These are phyloP conservation scores for Gymnopus androsaceus DNA, from an alignment of 1,284 basidiomycete species.

Conservation along the genomic window DNA sequence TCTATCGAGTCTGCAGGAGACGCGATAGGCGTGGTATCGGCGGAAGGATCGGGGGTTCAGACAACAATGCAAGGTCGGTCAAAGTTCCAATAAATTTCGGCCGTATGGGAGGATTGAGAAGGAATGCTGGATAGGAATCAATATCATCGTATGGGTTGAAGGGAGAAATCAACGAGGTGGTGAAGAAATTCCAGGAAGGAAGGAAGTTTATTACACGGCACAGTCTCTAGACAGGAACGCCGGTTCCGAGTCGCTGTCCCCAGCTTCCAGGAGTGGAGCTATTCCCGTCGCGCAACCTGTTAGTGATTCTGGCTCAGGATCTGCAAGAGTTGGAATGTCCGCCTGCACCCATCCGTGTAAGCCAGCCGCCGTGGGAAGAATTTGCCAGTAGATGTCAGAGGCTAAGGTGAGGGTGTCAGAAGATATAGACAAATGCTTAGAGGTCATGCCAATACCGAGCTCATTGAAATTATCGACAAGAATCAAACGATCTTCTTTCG, in stretches of 20 bases:
- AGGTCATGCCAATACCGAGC: too few relatives aligned
- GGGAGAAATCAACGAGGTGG: neutral
- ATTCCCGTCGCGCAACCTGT: constrained; percentile 1
- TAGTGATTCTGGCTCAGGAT: neutral
- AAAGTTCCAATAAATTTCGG: constrained; percentile 12
- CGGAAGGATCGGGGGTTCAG: constrained; percentile 11
- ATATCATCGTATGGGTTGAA: neutral
- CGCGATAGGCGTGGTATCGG: constrained; percentile 8
- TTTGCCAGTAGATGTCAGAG: too few relatives aligned
- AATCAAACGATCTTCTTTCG: too few relatives aligned
- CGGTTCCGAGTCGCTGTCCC: too few relatives aligned
- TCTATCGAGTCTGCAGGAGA: constrained; percentile 14
- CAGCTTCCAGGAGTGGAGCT: neutral
- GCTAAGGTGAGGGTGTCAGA: too few relatives aligned
- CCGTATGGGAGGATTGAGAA: constrained; percentile 15
- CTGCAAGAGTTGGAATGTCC: neutral
- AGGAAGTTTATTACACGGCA: too few relatives aligned
- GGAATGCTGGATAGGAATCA: constrained; percentile 1
- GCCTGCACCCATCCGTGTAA: neutral
- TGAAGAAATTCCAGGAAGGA: neutral
- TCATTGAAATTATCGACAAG: too few relatives aligned
- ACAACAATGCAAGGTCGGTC: constrained; percentile 7
- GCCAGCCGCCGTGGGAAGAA: too few relatives aligned
- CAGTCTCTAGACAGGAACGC: too few relatives aligned
- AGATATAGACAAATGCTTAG: too few relatives aligned